Conservation (phyloP, 1,284 basidiomycete species). For the Ustilago bromivora region DNA sequence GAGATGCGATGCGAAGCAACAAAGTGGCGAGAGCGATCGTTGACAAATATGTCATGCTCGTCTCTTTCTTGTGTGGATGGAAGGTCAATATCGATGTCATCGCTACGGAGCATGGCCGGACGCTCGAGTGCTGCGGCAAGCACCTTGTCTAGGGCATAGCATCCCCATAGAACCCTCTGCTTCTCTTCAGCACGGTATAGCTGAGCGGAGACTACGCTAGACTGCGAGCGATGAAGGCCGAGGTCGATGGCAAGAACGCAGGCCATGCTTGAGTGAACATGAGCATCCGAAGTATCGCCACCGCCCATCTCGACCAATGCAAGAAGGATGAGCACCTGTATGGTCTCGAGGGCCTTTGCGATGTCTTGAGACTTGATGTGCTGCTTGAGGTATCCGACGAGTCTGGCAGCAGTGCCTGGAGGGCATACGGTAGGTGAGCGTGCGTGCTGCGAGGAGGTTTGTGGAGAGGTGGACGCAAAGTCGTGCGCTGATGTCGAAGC, state of each 20-base stretch:
- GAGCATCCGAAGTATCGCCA: slow-evolving; percentile 6
- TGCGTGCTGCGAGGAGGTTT: neutral
- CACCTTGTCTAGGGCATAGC: slow-evolving; percentile 33
- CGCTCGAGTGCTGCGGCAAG: slow-evolving; percentile 24
- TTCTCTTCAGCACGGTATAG: slow-evolving; percentile 8
- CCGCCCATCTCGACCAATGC: slow-evolving; percentile 15
- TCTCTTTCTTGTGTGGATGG: slow-evolving; percentile 25
- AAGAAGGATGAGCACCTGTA: slow-evolving; percentile 11
- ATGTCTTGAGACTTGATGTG: neutral
- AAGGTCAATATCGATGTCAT: slow-evolving; percentile 14
- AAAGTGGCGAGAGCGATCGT: slow-evolving; percentile 10
- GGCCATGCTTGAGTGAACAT: slow-evolving; percentile 9
- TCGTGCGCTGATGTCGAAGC: neutral
- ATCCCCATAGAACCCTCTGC: slow-evolving; percentile 25
- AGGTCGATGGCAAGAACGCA: slow-evolving; percentile 10
- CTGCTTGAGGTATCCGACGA: slow-evolving; percentile 10
- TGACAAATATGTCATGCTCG: slow-evolving; percentile 25
- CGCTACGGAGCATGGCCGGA: slow-evolving; percentile 16
- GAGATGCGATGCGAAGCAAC: neutral
- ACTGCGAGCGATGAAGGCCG: slow-evolving; percentile 10
- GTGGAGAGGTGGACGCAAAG: neutral
- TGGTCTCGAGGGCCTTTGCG: slow-evolving; percentile 6
- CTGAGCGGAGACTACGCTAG: neutral
- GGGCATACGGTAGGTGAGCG: slow-evolving; percentile 7
- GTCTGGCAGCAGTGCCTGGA: slow-evolving; percentile 12